Evolutionary conservation across 768 basidiomycete species (phyloP).

Genomic region (Tricholoma furcatifolium): DNA sequence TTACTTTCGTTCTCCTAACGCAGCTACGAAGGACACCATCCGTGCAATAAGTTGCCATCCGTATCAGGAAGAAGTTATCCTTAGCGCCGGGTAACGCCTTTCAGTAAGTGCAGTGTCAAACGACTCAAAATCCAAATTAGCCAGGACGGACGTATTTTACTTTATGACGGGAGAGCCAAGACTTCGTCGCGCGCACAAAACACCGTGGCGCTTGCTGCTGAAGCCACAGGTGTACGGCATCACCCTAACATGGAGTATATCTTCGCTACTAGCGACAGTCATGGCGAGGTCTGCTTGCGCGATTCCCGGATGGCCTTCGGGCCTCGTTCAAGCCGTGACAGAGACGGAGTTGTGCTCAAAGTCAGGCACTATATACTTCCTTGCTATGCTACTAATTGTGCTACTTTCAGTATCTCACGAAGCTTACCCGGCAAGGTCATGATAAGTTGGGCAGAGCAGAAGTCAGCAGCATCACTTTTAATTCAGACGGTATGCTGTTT

Average conservation of each 20-base stretch:
- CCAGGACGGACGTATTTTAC: conserved; percentile 67
- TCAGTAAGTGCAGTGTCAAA: conserved; percentile 9
- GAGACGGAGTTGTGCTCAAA: conserved; percentile 54
- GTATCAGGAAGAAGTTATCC: conserved; percentile 62
- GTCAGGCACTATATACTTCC: conserved; percentile 25
- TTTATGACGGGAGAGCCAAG: conserved; percentile 55
- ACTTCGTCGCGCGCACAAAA: conserved; percentile 40
- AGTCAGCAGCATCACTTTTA: conserved; percentile 65
- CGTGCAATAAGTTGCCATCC: conserved; percentile 67
- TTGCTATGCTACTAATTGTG: neutral
- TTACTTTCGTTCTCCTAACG: conserved; percentile 1
- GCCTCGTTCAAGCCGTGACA: conserved; percentile 38
- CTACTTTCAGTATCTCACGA: conserved; percentile 38
- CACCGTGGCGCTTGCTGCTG: conserved; percentile 48
- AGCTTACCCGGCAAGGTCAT: conserved; percentile 38
- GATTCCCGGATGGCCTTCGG: conserved; percentile 78
- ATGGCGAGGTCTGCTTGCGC: conserved; percentile 62
- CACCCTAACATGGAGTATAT: conserved; percentile 70
- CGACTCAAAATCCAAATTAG: conserved; percentile 30
- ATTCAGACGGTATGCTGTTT: conserved; percentile 59
- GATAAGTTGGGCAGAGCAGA: conserved; percentile 56
- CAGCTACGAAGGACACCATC: conserved; percentile 52
- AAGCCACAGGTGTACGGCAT: conserved; percentile 64
- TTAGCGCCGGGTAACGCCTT: conserved; percentile 61
- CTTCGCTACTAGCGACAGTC: conserved; percentile 63